Base-by-base conservation (phyloP, 495 filamentous ascomycete genomes). In the Umbilicaria muhlenbergii region DNA sequence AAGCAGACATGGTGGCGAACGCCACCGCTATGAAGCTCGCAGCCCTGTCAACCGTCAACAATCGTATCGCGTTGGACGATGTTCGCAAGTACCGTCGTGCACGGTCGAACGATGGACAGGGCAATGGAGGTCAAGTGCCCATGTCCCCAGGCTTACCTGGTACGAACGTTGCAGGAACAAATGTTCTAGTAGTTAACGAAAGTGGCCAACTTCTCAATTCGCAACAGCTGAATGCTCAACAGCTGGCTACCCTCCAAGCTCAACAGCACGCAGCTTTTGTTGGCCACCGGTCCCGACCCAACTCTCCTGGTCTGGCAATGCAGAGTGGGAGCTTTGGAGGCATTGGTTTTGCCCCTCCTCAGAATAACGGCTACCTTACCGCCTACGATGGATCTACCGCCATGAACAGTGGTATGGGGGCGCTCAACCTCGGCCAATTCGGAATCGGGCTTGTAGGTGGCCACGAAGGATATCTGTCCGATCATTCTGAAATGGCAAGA, bases 11-110 rank as follows among this genome's bases (percentile, higher is more conserved):
- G 88, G 84, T 98, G 43, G 91, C 91, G 36, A 96, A 96, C 58
- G 92, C 91, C 8, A 96, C 91, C 10, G 91, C 91, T 13, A 98
- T 98, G 91, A 98, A 96, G 62, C 74, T 98, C 35, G 91, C 91
- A 42, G 91, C 91, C 15, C 67, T 98, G 33, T 95, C 89, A 11
- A 98, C 91, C 4, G 91, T 98, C 43, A 96, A 95, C 65, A 96
- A 96, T 61, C 83, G 91, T 15, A 94, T 98, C 55, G 89, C 93
- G 32, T 70, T 98, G 47, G 91, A 98, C 49, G 88, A 95, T 61
- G 87, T 86, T 40, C 83, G 86, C 47, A 94, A 94, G 60, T 95
- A 88, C 60, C 84, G 88, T 39, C 78, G 88, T 45, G 78, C 85
- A 56, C 79, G 89, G 46, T 94, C 87, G 45, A 87, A 88, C 50